Percentiles rank a stretch among this genome's conserved stretches.
Conservation (phyloP, 352 stramenopile genomes). For the Pythium diclinum region DNA sequence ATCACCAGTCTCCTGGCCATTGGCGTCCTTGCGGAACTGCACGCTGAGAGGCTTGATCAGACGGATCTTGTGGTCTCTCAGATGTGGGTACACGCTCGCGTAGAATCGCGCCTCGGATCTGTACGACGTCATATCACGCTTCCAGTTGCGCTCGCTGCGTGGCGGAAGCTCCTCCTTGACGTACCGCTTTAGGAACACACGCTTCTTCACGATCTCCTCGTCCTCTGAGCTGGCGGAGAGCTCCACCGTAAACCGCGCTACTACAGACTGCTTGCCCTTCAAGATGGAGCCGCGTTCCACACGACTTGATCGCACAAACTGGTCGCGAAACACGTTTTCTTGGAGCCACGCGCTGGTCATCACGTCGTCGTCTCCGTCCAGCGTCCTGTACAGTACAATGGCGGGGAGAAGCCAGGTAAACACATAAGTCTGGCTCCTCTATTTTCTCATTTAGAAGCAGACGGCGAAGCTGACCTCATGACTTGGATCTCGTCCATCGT, state of each 20-base stretch:
- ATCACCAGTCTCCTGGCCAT: conserved; percentile 28
- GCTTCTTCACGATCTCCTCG: conserved; percentile 12
- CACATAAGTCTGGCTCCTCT: conserved; percentile 4
- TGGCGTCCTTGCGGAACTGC: conserved; percentile 33
- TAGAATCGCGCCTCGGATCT: conserved; percentile 60
- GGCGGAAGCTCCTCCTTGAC: conserved; percentile 48
- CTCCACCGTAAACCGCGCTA: conserved; percentile 38
- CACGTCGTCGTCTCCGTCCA: conserved; percentile 29
- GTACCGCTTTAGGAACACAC: conserved; percentile 67
- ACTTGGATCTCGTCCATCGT: conserved; percentile 47
- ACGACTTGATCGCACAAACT: conserved; percentile 14
- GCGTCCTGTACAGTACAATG: conserved; percentile 30
- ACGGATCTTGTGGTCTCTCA: conserved; percentile 31
- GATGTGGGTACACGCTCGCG: conserved; percentile 33
- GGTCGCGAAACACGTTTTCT: conserved; percentile 27
- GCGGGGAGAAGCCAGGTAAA: background rate
- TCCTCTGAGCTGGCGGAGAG: conserved; percentile 10
- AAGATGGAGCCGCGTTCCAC: conserved; percentile 38
- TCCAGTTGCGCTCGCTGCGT: conserved; percentile 44
- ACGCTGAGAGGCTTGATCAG: conserved; percentile 52
- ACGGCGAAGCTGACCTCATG: conserved; percentile 51
- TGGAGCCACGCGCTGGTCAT: conserved; percentile 56
- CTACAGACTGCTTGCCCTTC: conserved; percentile 54
- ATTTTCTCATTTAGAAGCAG: conserved; percentile 26
- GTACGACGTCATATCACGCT: conserved; percentile 59